These are phyloP conservation scores for Fusarium nodosum DNA, from an alignment of 2,329 filamentous ascomycete genomes.

Conservation along the genomic window DNA sequence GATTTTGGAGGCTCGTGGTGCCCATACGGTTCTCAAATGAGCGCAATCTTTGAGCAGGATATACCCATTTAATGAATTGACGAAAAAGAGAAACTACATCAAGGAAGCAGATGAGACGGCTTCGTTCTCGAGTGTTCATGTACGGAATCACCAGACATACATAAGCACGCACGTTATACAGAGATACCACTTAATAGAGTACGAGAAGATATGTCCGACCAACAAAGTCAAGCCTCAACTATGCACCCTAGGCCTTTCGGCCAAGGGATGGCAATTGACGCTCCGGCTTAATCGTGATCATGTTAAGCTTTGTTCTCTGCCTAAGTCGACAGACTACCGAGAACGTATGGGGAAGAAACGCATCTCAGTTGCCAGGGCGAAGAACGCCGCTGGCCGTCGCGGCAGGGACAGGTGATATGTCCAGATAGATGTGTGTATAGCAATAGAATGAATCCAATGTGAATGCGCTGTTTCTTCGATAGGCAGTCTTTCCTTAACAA, in stretches of 20 bases:
- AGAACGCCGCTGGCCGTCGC: slow-evolving; percentile 65
- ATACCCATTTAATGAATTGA: slow-evolving; percentile 20
- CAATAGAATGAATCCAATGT: slow-evolving; percentile 26
- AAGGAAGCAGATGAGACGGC: neutral
- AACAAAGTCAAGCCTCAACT: slow-evolving; percentile 97
- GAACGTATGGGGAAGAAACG: slow-evolving; percentile 72
- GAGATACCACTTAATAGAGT: slow-evolving; percentile 22
- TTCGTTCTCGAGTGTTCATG: neutral
- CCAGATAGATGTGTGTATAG: slow-evolving; percentile 23
- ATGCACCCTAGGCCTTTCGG: slow-evolving; percentile 86
- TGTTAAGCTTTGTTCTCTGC: slow-evolving; percentile 76
- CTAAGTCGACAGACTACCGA: slow-evolving; percentile 84
- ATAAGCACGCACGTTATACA: slow-evolving; percentile 10
- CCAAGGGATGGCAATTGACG: slow-evolving; percentile 84
- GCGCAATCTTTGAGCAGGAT: slow-evolving; percentile 6
- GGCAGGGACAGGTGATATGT: slow-evolving; percentile 57
- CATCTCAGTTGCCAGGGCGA: slow-evolving; percentile 73
- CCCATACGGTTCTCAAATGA: slow-evolving; percentile 93
- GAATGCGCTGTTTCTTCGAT: slow-evolving; percentile 2
- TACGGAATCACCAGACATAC: slow-evolving; percentile 20
- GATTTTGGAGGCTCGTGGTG: slow-evolving; percentile 89
- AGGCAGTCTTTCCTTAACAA: neutral
- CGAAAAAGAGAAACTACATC: slow-evolving; percentile 7
- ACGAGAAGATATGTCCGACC: slow-evolving; percentile 73
- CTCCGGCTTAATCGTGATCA: slow-evolving; percentile 99